Conservation (phyloP, 129 eudicot species). For the Logfia minima region DNA sequence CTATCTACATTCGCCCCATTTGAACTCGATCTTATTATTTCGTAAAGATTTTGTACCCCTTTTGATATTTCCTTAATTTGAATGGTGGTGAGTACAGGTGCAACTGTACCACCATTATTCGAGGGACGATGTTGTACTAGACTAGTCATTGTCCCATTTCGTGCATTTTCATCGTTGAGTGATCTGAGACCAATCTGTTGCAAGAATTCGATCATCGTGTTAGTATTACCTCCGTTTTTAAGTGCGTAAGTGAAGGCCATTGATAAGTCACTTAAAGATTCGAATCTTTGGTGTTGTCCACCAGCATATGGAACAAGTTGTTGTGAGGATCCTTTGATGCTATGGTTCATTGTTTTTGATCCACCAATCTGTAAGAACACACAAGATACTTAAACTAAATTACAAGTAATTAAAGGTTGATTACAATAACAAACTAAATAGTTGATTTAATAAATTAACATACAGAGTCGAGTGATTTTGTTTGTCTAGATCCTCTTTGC, state of each 20-base stretch:
- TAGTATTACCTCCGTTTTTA: constrained; percentile 50
- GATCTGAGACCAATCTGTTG: constrained; percentile 63
- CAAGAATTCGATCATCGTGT: constrained; percentile 56
- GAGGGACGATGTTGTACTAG: constrained; percentile 31
- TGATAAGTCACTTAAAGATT: constrained; percentile 52
- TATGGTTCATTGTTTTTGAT: constrained; percentile 37
- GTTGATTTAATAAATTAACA: constrained; percentile 25
- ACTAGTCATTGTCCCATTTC: constrained; percentile 31
- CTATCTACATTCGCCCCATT: constrained; percentile 45
- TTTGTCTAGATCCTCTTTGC: constrained; percentile 57
- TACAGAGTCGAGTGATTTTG: constrained; percentile 55
- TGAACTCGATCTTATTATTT: constrained; percentile 58
- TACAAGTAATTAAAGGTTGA: constrained; percentile 10
- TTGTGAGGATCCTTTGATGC: constrained; percentile 44
- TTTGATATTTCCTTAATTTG: constrained; percentile 78
- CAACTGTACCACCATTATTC: constrained; percentile 36
- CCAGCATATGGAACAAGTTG: constrained; percentile 58
- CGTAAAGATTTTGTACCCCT: constrained; percentile 78
- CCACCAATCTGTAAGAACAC: constrained; percentile 48
- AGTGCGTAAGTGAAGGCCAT: constrained; percentile 67
- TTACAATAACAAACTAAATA: too few species aligned
- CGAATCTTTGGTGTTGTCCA: constrained; percentile 43
- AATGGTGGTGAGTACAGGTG: constrained; percentile 48
- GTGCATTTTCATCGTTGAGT: constrained; percentile 23
- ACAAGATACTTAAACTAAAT: neutral